Evolutionary conservation across 2,329 filamentous ascomycete species (phyloP), one percentile per base, ranked within the genome.

Genomic region (Leptodontidium sp.): DNA sequence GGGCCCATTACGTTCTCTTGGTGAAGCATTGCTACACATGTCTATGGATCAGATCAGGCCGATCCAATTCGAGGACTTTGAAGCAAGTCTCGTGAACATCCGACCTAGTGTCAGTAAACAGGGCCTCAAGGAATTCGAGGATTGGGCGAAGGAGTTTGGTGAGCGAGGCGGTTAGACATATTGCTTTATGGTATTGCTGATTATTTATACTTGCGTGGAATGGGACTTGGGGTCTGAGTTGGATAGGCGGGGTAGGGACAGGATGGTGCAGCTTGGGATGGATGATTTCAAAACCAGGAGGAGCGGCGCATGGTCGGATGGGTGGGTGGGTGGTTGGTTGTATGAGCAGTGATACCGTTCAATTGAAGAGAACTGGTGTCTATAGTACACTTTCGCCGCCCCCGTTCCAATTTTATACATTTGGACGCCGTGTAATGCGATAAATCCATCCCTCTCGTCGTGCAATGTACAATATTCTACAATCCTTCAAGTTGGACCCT

Each of bases 41-140:
- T 92, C 91, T 0, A 97, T 96, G 87, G 96, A 99, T 70, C 89
- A 98, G 74, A 98, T 99, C 74, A 87, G 94, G 14, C 91, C 94
- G 0, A 98, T 99, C 70, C 86, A 87, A 64, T 87, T 97, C 66
- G 79, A 85, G 49, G 96, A 99, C 79, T 99, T 99, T 75, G 84
- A 92, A 76, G 89, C 92, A 15, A 97, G 94, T 81, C 82, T 99
- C 70, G 82, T 84, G 50, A 97, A 90, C 17, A 98, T 99, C 72
- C 86, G 95, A 58, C 95, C 96, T 0, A 97, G 93, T 79, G 95
- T 99, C 2, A 93, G 93, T 77, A 92, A 90, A 78, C 85, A 93
- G 64, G 94, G 96, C 0, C 81, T 99, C 49, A 91, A 93, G 78
- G 88, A 94, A 77, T 98, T 97, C 79, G 96, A 98, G 80, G 91